Base-by-base conservation (phyloP, 176 grass and related monocot species). In the Oryza meyeriana region DNA sequence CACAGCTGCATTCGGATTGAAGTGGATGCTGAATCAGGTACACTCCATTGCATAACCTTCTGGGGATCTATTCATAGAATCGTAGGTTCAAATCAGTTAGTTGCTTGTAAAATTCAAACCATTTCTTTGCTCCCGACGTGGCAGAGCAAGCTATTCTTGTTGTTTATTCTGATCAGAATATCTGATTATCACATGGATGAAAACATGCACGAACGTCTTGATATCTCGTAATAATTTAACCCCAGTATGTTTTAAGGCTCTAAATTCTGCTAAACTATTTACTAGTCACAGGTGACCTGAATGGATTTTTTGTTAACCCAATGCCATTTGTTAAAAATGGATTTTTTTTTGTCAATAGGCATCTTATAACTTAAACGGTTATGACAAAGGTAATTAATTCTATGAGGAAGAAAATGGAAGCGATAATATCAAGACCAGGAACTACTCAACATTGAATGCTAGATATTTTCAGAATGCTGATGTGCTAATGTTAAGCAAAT, bases 11-110 rank as follows among this genome's bases (percentile, higher is more conserved):
- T 92, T 92, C 78, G 94, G 94, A 57, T 85, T 97, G 65, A 97
- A 97, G 72, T 97, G 94, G 94, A 97, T 97, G 94, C 81, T 97
- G 64, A 97, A 97, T 85, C 94, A 97, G 92, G 94, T 97, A 66
- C 8, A 7, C 5, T 64, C 58, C 28, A 36, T 71, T 61, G 34
- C 35, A 44, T 61, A 35, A 33, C 41, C 25, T 24, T 14, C 16
- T 24, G 13, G 3, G 3, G 13, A 4, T 70, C 14, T 42, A 1
- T 63, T 16, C 28, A 22, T 48, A 50, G 4, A 1, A 47, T 16
- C 28, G 13, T 48, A 50, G 4, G 57, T 40, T 64, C 29, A 33
- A 33, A 11, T 32, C 66, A 81, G 38, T 18, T 61, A 31, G n/a
- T 59, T 73, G 24, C 58, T 72, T 73, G 12, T 4, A 11, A 18